These are phyloP conservation scores for Grosmannia clavigera DNA, from an alignment of 2,329 filamentous ascomycete species.

Conservation along the genomic window DNA sequence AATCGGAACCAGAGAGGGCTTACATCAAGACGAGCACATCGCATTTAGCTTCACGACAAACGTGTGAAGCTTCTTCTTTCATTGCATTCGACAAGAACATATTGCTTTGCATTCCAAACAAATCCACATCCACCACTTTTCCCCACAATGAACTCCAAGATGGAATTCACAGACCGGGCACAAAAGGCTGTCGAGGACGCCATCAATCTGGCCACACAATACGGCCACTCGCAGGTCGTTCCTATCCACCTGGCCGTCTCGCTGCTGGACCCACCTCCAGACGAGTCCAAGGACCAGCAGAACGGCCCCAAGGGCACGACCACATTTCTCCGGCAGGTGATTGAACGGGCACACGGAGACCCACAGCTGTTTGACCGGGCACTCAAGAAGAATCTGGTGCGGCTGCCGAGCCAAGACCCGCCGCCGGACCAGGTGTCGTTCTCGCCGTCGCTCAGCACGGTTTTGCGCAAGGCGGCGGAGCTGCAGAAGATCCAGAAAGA, in stretches of 20 bases:
- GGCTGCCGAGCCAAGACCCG: slow-evolving; percentile 86
- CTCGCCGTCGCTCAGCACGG: slow-evolving; percentile 67
- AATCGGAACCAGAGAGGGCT: not conserved
- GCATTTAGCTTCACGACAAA: not conserved
- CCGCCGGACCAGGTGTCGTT: slow-evolving; percentile 81
- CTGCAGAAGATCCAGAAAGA: slow-evolving; percentile 97
- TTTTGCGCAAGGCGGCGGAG: slow-evolving; percentile 75
- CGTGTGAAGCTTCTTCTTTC: not conserved
- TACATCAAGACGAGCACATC: not conserved
- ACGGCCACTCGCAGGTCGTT: slow-evolving; percentile 80
- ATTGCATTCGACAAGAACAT: not conserved
- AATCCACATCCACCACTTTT: too few species aligned
- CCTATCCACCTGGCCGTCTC: slow-evolving; percentile 82
- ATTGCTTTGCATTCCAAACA: too few species aligned
- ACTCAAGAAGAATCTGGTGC: slow-evolving; percentile 83
- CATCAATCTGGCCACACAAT: slow-evolving; percentile 77
- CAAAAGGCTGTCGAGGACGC: slow-evolving; percentile 83
- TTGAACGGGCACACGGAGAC: slow-evolving; percentile 89
- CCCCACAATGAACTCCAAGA: slow-evolving; percentile 53
- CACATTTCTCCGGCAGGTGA: slow-evolving; percentile 87
- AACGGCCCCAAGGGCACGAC: slow-evolving; percentile 53
- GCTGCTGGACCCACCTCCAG: slow-evolving; percentile 62
- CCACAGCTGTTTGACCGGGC: slow-evolving; percentile 76
- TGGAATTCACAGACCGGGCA: slow-evolving; percentile 90
- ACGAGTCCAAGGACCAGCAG: slow-evolving; percentile 72